Conservation (phyloP, 768 basidiomycete species). For the Lactarius trivialis region DNA sequence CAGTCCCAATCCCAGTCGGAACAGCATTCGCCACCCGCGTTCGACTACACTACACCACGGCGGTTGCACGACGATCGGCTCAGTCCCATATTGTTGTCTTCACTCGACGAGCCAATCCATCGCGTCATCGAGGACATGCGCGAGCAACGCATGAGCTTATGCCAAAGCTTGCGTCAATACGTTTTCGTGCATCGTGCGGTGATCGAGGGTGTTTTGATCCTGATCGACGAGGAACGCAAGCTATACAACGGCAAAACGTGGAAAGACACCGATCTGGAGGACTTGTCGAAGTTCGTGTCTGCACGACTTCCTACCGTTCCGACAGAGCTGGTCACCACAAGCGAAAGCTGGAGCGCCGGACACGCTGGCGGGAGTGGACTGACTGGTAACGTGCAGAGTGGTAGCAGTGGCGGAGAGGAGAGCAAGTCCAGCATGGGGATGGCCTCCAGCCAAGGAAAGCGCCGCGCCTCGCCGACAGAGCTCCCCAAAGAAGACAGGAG, state of each 20-base stretch:
- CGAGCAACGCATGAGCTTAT: conserved; percentile 93
- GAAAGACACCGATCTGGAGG: conserved; percentile 20
- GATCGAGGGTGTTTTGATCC: conserved; percentile 70
- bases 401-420: conserved; percentile 3
- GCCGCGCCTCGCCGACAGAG: conserved; percentile 68
- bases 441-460: conserved; percentile 45
- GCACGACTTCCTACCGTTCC: conserved; percentile 7
- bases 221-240: conserved; percentile 66
- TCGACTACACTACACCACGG: conserved; percentile 61
- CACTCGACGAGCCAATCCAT: conserved; percentile 70
- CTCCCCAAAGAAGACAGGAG: conserved; percentile 52
- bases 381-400: not conserved
- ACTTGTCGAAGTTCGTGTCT: conserved; percentile 24
- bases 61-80: conserved; percentile 41
- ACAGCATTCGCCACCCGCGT: conserved; percentile 23
- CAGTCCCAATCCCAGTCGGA: conserved; percentile 16
- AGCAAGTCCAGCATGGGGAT: conserved; percentile 8
- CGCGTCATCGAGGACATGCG: conserved; percentile 89
- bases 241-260: conserved; percentile 26
- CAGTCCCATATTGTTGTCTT: conserved; percentile 55
- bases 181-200: conserved; percentile 87
- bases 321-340: not conserved
- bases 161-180: conserved; percentile 91
- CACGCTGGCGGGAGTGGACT: not conserved
- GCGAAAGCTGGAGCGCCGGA: conserved; percentile 5